Percentiles rank a stretch among this genome's conserved stretches.
phyloP scores from a whole-genome alignment of 768 basidiomycete genomes.

The Leucocoprinus leucothites region DNA sequence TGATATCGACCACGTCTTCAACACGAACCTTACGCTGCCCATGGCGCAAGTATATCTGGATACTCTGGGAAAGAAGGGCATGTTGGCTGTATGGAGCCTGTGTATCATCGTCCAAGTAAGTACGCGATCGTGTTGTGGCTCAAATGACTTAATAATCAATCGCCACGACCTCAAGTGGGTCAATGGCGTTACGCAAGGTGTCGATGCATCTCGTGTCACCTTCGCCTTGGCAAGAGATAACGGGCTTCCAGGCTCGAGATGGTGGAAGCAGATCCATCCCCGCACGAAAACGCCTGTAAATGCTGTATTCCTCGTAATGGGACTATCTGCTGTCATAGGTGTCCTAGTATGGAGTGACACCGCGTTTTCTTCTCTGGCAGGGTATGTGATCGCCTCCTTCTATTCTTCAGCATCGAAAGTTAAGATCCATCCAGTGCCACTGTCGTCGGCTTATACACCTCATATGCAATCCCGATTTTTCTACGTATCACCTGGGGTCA shows the following conservation, averaged over 20 bases:
- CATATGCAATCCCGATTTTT: slow-evolving; percentile 34
- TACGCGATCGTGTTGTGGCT: background rate
- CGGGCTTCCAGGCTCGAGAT: slow-evolving; percentile 34
- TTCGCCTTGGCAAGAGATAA: slow-evolving; percentile 55
- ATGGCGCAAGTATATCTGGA: slow-evolving; percentile 61
- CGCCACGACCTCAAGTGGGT: slow-evolving; percentile 40
- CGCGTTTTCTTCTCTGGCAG: slow-evolving; percentile 30
- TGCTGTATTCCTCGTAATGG: slow-evolving; percentile 36
- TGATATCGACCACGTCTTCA: slow-evolving; percentile 45
- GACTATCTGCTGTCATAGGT: slow-evolving; percentile 26
- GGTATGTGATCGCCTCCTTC: slow-evolving; percentile 18
- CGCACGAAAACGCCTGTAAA: slow-evolving; percentile 33
- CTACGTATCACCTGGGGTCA: slow-evolving; percentile 31
- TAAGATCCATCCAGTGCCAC: too few relatives aligned
- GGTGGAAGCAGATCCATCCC: slow-evolving; percentile 31
- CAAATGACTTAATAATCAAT: background rate
- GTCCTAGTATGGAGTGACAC: slow-evolving; percentile 29
- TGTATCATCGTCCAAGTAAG: slow-evolving; percentile 39
- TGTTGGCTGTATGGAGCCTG: slow-evolving; percentile 59
- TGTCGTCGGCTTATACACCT: slow-evolving; percentile 24
- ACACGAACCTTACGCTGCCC: slow-evolving; percentile 44
- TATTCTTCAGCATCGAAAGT: background rate
- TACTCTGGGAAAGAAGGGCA: slow-evolving; percentile 54
- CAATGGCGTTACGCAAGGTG: slow-evolving; percentile 62
- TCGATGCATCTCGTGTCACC: slow-evolving; percentile 65